These are phyloP conservation scores for Sporisorium iseilematis-ciliati DNA, from an alignment of 1,284 basidiomycete genomes.

Conservation along the genomic window DNA sequence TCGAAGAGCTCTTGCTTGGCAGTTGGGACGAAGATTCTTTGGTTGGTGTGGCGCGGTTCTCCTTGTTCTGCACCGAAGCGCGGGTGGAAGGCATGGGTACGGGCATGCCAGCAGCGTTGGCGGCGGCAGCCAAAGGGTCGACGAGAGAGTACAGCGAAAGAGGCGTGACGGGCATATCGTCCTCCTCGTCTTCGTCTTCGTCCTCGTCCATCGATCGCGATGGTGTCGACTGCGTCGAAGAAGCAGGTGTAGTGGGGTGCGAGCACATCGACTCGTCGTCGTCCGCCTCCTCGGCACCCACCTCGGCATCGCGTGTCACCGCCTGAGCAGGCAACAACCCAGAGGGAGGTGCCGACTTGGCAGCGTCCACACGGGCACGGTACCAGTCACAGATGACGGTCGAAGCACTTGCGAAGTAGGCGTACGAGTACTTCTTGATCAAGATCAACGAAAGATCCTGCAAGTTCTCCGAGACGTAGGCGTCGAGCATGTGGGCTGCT, in stretches of 20 bases:
- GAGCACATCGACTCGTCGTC: slow-evolving; percentile 64
- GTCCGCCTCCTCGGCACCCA: slow-evolving; percentile 39
- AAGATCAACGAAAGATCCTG: slow-evolving; percentile 91
- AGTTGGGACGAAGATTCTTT: slow-evolving; percentile 18
- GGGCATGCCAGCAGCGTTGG: slow-evolving; percentile 39
- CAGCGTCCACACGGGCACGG: slow-evolving; percentile 59
- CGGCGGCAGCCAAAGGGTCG: slow-evolving; percentile 58
- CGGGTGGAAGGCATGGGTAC: slow-evolving; percentile 41
- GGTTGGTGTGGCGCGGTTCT: slow-evolving; percentile 16
- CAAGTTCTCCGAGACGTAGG: slow-evolving; percentile 83
- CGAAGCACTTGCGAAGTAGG: slow-evolving; percentile 93
- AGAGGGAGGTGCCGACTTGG: slow-evolving; percentile 30
- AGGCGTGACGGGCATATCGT: slow-evolving; percentile 68
- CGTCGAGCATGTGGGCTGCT: slow-evolving; percentile 83
- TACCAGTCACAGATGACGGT: slow-evolving; percentile 93
- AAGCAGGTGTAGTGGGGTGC: slow-evolving; percentile 57
- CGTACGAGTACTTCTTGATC: slow-evolving; percentile 96
- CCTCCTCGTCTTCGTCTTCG: slow-evolving; percentile 67
- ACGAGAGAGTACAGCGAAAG: slow-evolving; percentile 65
- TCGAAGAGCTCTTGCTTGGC: slow-evolving; percentile 39
- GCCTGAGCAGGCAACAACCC: slow-evolving; percentile 53
- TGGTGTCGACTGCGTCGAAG: slow-evolving; percentile 65
- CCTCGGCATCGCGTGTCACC: slow-evolving; percentile 34
- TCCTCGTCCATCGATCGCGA: slow-evolving; percentile 65
- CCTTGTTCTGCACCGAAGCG: slow-evolving; percentile 39